Conservation (phyloP, 257 asterid genomes). For the Oldenlandia corymbosa region DNA sequence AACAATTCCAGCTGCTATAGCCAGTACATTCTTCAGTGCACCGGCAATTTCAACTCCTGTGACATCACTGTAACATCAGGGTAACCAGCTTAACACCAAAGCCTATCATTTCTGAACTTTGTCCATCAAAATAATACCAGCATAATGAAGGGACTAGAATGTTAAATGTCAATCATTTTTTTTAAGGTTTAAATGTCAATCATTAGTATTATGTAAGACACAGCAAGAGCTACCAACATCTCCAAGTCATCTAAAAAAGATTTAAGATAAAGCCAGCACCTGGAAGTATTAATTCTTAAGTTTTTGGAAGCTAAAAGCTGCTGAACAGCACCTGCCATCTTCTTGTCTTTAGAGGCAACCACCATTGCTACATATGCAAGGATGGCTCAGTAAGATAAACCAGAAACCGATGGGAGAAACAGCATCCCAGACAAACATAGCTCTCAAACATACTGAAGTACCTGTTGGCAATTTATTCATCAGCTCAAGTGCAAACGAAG, state of each 20-base stretch:
- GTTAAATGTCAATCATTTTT: neutral
- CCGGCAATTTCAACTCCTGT: conserved; percentile 97
- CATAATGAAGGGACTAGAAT: neutral
- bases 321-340: conserved; percentile 75
- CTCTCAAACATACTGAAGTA: conserved; percentile 19
- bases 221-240: neutral
- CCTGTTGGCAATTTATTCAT: conserved; percentile 93
- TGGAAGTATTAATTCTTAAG: conserved; percentile 84
- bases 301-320: conserved; percentile 77
- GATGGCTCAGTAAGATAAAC: conserved; percentile 11
- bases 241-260: conserved; percentile 4
- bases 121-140: neutral
- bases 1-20: conserved; percentile 94
- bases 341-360: conserved; percentile 87
- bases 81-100: conserved; percentile 31
- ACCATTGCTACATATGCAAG: conserved; percentile 56
- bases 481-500: conserved; percentile 87
- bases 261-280: conserved; percentile 32
- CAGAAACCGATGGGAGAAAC: conserved; percentile 10
- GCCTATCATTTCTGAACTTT: neutral
- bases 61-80: conserved; percentile 89
- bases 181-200: neutral
- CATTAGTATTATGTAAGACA: neutral
- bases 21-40: conserved; percentile 90
- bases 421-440: conserved; percentile 5